Conservation (phyloP, 345 rosid genomes). For the Zanthoxylum bungeanum region DNA sequence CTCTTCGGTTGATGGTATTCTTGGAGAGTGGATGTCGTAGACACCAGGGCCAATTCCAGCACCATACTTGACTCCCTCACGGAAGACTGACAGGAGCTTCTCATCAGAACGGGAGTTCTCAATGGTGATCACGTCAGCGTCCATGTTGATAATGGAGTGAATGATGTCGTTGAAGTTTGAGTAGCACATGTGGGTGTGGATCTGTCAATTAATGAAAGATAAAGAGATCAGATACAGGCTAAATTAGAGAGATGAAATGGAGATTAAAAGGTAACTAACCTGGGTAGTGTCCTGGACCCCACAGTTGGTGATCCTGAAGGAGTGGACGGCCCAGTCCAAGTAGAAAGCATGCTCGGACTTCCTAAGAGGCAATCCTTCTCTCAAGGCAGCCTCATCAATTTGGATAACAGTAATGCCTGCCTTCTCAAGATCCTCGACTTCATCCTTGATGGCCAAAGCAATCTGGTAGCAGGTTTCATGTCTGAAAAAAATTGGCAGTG, state of each 20-base stretch:
- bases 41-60: constrained; percentile 99
- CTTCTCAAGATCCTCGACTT: constrained; percentile 96
- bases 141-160: constrained; percentile 96
- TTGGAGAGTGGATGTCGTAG: constrained; percentile 94
- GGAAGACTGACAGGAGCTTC: constrained; percentile 96
- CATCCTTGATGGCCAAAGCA: constrained; percentile 96
- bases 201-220: constrained; percentile 33
- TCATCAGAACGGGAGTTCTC: constrained; percentile 99
- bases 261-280: constrained; percentile 36
- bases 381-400: constrained; percentile 98
- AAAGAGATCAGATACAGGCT: not conserved
- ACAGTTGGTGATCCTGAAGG: constrained; percentile 92
- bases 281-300: constrained; percentile 91
- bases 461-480: constrained; percentile 94
- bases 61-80: constrained; percentile 95
- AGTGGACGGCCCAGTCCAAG: constrained; percentile 99
- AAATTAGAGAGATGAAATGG: not conserved
- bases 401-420: constrained; percentile 86
- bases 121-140: constrained; percentile 94
- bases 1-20: constrained; percentile 90
- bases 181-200: constrained; percentile 99
- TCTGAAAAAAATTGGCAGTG: constrained; percentile 35
- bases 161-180: constrained; percentile 97
- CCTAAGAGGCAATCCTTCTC: constrained; percentile 97
- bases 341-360: constrained; percentile 97